phyloP scores from a whole-genome alignment of 768 basidiomycete genomes.

The Suillus weaverae region DNA sequence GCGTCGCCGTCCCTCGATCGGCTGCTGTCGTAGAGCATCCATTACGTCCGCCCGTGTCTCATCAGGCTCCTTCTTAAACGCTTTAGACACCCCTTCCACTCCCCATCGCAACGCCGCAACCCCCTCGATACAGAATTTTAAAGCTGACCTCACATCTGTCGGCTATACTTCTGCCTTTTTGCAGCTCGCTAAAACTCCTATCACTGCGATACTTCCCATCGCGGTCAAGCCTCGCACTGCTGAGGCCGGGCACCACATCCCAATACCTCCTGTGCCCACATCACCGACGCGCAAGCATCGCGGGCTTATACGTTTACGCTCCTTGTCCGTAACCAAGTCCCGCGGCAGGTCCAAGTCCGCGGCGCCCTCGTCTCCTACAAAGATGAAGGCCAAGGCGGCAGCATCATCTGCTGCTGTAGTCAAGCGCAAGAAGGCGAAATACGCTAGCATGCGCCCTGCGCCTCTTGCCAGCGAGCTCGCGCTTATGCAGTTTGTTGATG shows the following conservation, averaged over 20 bases:
- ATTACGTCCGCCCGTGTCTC: slow-evolving; percentile 39
- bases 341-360: slow-evolving; percentile 39
- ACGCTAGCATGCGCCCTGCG: slow-evolving; percentile 40
- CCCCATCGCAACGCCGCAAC: slow-evolving; percentile 31
- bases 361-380: slow-evolving; percentile 27
- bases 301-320: slow-evolving; percentile 48
- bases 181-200: slow-evolving; percentile 52
- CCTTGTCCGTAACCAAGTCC: slow-evolving; percentile 49
- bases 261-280: slow-evolving; percentile 13
- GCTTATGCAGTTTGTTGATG: slow-evolving; percentile 68
- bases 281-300: slow-evolving; percentile 22
- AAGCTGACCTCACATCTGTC: slow-evolving; percentile 54
- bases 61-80: slow-evolving; percentile 50
- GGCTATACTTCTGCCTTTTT: slow-evolving; percentile 71
- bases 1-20: slow-evolving; percentile 35
- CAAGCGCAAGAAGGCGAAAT: slow-evolving; percentile 54
- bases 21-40: slow-evolving; percentile 32
- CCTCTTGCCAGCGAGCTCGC: slow-evolving; percentile 67
- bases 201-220: slow-evolving; percentile 22
- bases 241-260: slow-evolving; percentile 17
- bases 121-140: slow-evolving; percentile 47
- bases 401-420: slow-evolving; percentile 35
- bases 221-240: slow-evolving; percentile 10
- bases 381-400: slow-evolving; percentile 20
- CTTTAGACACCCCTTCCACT: slow-evolving; percentile 42